These are phyloP conservation scores for Phytophthora sp. DNA, from an alignment of 352 stramenopile genomes.

Conservation along the genomic window DNA sequence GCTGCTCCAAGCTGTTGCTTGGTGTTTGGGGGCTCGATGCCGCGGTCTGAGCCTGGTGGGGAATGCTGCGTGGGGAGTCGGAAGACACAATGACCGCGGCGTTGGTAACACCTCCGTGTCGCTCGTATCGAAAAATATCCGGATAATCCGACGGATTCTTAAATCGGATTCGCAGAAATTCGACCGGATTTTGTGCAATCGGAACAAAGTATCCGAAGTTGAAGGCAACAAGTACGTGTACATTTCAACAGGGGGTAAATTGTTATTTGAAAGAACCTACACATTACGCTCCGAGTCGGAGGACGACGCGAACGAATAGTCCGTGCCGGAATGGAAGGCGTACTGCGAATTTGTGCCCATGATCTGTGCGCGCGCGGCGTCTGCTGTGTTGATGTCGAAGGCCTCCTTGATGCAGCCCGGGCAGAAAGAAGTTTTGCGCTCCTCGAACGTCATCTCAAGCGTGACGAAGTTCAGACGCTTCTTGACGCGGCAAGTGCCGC, in stretches of 20 bases:
- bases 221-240: neutral
- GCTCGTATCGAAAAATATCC: neutral
- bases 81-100: neutral
- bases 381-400: conserved; percentile 36
- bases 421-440: conserved; percentile 44
- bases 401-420: conserved; percentile 42
- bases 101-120: conserved; percentile 18
- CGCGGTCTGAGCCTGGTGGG: neutral
- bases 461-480: conserved; percentile 44
- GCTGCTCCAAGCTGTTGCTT: conserved; percentile 3
- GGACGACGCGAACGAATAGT: conserved; percentile 42
- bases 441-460: conserved; percentile 42
- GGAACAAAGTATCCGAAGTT: too few species aligned
- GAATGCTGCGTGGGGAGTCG: conserved; percentile 16
- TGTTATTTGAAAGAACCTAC: conserved; percentile 25
- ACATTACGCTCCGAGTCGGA: conserved; percentile 32
- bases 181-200: too few species aligned
- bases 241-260: conserved; percentile 4
- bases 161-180: conserved; percentile 1
- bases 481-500: conserved; percentile 40
- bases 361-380: conserved; percentile 36
- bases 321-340: conserved; percentile 30
- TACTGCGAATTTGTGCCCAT: conserved; percentile 28
- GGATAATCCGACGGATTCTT: neutral
- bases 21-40: too few species aligned